Evolutionary conservation across 768 basidiomycete species (phyloP).

Genomic region (Macrocybe gigantea): DNA sequence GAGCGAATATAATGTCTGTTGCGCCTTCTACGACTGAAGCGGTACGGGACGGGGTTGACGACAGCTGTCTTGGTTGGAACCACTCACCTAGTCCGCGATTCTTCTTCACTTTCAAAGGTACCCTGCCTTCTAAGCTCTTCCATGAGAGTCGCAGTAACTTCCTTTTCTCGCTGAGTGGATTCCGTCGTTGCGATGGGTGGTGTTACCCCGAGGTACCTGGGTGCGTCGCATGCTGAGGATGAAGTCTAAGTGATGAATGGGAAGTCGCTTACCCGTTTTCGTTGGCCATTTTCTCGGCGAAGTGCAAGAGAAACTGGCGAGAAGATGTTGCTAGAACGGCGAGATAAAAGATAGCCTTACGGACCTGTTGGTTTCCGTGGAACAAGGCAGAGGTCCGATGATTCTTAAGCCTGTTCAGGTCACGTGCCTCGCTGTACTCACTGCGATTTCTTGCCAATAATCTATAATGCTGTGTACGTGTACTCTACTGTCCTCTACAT

Average conservation of each 20-base stretch:
- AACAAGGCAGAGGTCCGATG: slow-evolving; percentile 4
- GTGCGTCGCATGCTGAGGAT: slow-evolving; percentile 7
- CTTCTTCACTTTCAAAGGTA: slow-evolving; percentile 86
- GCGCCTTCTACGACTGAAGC: too few species aligned
- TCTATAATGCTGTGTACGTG: too few species aligned
- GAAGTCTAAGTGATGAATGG: not conserved
- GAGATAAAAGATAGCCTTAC: not conserved
- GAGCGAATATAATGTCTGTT: too few species aligned
- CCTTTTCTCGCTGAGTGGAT: slow-evolving; percentile 74
- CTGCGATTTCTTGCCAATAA: too few species aligned
- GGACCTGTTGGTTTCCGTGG: not conserved
- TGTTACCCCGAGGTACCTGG: slow-evolving; percentile 76
- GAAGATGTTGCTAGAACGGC: not conserved
- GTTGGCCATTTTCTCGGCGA: slow-evolving; percentile 25
- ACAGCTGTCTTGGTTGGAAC: slow-evolving; percentile 4
- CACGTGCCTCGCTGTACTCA: not conserved
- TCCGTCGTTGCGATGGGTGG: slow-evolving; percentile 76
- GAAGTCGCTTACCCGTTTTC: slow-evolving; percentile 29
- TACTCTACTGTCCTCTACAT: too few species aligned
- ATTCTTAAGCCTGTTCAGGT: slow-evolving; percentile 10
- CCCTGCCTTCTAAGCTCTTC: slow-evolving; percentile 83
- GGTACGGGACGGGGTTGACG: slow-evolving; percentile 2
- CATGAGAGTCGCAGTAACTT: slow-evolving; percentile 82
- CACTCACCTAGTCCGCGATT: slow-evolving; percentile 80
- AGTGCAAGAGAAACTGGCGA: not conserved